Evolutionary conservation across 371 early-diverging fungal genomes (phyloP), one percentile per base, ranked within the genome.

Genomic region (Dinochytrium kinnereticum): DNA sequence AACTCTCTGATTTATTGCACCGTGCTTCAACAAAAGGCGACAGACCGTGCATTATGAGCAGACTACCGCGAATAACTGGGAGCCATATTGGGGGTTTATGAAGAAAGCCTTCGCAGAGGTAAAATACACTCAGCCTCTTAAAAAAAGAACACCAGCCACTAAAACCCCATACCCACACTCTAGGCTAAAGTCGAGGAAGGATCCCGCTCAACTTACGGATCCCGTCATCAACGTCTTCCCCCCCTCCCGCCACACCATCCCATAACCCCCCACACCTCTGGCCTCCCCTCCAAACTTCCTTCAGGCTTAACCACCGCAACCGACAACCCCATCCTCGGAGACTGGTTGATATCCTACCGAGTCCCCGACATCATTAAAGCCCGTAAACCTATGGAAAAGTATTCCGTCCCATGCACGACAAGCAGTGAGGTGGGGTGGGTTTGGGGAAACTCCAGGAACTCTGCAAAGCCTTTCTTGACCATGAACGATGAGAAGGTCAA

Each of bases 11-110:
- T 64, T n/a, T 37, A 1, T 21, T 2, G n/a, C 13, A 31, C 2
- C 44, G 2, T 66, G 5, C 51, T 51, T 26, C 51, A 2, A 30
- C 1, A 30, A 21, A 3, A 82, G 82, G 85, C 76, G 85, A n/a
- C 81, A 82, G 67, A 81, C 81, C 15, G 80, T 83, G 49, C 64
- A 73, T 50, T 81, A 80, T 68, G 85, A 85, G 73, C 73, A 78
- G 13, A 75, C 72, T 17, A 81, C 83, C 26, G 82, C 84, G 1
- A 77, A 76, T 17, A 81, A 82, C 69, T 85, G 85, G 85, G 77
- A 85, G 49, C 49, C 71, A 7, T 66, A 71, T 40, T 83, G 84
- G 84, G 85, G 84, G 17, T 85, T 83, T 64, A 82, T 83, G 81
- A 70, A 77, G 34, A 80, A 82, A 13, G 76, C 81, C 7, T 72